Evolutionary conservation across 106 monocot genomes (phyloP), one percentile per base, ranked within the genome.

Genomic region (Alisma plantagoaquatica): DNA sequence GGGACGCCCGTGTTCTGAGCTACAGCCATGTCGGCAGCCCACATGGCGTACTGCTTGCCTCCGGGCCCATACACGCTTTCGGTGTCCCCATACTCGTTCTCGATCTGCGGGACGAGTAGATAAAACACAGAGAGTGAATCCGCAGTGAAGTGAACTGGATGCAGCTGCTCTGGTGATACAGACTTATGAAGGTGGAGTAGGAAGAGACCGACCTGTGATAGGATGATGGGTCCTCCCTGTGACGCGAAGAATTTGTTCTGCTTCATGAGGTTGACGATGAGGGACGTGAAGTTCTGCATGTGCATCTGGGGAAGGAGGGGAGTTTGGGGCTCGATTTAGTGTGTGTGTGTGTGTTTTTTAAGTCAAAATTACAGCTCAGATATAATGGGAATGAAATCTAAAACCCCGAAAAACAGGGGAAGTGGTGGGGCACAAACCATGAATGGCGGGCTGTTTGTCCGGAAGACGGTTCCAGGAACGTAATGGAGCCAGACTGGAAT

Each of bases 401-500:
- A n/a, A n/a, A n/a, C n/a, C n/a, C n/a, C n/a, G n/a, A n/a, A n/a
- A n/a, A n/a, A n/a, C n/a, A n/a, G n/a, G n/a, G n/a, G n/a, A n/a
- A n/a, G n/a, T n/a, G n/a, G n/a, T n/a, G n/a, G n/a, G n/a, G n/a
- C 14, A 38, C 30, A 31, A 4, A 91, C 91, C 87, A 84, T 87
- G 55, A 88, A 94, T 2, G 80, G 83, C 46, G 80, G 77, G 14
- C 18, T 83, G 58, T 70, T 68, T 0, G 84, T 75, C 17, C 94
- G 73, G 71, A 94, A 94, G 14, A 78, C 70, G 0, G 75, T 75
- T n/a, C 94, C 94, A 0, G 83, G 83, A 26, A 84, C 77, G 42
- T 94, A 94, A 49, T 94, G 94, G 60, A 94, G 53, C 94, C 94
- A 94, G 56, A 83, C 87, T 6, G 94, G 94, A 7, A 94, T 57